Percentiles rank a stretch among this genome's conserved stretches.
phyloP scores from a whole-genome alignment of 2,329 filamentous ascomycete genomes.

The Rhynchosporium secalis region DNA sequence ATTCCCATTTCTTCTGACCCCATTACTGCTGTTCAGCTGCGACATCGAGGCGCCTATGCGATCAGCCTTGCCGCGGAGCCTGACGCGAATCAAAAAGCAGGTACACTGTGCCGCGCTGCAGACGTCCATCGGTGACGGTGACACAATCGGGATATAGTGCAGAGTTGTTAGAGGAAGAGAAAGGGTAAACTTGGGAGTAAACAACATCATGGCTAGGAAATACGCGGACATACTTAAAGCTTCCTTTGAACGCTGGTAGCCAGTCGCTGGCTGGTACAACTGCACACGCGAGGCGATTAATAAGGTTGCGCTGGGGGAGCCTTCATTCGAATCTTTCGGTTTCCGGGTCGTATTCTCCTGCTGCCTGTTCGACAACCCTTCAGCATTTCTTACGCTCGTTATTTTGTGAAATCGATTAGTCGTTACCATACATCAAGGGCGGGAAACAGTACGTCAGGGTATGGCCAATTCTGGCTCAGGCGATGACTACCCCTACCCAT shows the following conservation, averaged over 20 bases:
- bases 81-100: conserved; percentile 6
- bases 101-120: conserved; percentile 7
- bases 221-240: conserved; percentile 1
- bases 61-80: conserved; percentile 15
- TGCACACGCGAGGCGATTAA: conserved; percentile 1
- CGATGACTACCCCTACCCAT: conserved; percentile 30
- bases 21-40: conserved; percentile 1
- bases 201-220: not conserved
- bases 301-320: not conserved
- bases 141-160: conserved; percentile 5
- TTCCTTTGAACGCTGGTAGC: not conserved
- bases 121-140: conserved; percentile 9
- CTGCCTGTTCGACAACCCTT: conserved; percentile 2
- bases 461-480: conserved; percentile 32
- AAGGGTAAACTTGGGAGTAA: not conserved
- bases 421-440: not conserved
- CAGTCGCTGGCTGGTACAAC: conserved; percentile 8
- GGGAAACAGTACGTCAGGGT: conserved; percentile 8
- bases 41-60: conserved; percentile 1
- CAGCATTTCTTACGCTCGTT: conserved; percentile 16
- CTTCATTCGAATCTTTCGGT: conserved; percentile 7
- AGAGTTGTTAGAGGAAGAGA: not conserved
- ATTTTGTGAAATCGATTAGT: conserved; percentile 4
- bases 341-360: not conserved
- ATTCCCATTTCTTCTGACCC: not conserved